These are phyloP conservation scores for Coccomyxa sp. DNA, from an alignment of 139 green algal species.

Conservation along the genomic window DNA sequence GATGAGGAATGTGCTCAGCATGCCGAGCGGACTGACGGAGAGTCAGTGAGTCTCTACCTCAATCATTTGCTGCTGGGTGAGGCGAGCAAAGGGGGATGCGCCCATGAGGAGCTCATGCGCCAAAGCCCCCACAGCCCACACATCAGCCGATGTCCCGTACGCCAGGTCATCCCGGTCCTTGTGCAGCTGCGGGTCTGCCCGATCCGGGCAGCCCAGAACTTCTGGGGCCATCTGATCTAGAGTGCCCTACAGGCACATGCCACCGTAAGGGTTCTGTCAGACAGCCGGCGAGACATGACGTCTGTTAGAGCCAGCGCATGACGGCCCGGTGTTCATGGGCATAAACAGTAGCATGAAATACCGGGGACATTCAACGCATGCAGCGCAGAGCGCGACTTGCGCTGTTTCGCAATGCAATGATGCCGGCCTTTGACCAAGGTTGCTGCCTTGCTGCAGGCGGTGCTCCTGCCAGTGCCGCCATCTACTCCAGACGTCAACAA, in stretches of 20 bases:
- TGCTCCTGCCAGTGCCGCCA: too few species aligned
- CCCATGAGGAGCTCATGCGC: conserved; percentile 73
- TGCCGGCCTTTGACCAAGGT: too few species aligned
- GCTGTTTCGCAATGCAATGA: background rate
- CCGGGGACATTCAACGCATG: background rate
- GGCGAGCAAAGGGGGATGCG: conserved; percentile 33
- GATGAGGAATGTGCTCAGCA: too few species aligned
- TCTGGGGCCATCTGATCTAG: conserved; percentile 89
- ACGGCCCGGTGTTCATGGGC: too few species aligned
- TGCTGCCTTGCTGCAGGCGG: too few species aligned
- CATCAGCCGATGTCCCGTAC: conserved; percentile 34
- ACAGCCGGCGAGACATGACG: conserved; percentile 12
- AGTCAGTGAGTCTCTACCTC: background rate
- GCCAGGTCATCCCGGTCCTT: conserved; percentile 10
- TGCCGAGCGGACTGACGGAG: too few species aligned
- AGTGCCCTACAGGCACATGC: conserved; percentile 50
- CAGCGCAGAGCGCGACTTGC: background rate
- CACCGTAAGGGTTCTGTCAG: conserved; percentile 21
- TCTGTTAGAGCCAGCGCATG: too few species aligned
- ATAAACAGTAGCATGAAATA: too few species aligned
- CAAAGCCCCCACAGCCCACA: conserved; percentile 77
- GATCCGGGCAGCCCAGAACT: conserved; percentile 40
- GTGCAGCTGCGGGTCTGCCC: conserved; percentile 31
- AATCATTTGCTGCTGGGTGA: conserved; percentile 53
- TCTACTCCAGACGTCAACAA: background rate